Conservation (phyloP, 352 stramenopile genomes). For the Blastocystis sp. region DNA sequence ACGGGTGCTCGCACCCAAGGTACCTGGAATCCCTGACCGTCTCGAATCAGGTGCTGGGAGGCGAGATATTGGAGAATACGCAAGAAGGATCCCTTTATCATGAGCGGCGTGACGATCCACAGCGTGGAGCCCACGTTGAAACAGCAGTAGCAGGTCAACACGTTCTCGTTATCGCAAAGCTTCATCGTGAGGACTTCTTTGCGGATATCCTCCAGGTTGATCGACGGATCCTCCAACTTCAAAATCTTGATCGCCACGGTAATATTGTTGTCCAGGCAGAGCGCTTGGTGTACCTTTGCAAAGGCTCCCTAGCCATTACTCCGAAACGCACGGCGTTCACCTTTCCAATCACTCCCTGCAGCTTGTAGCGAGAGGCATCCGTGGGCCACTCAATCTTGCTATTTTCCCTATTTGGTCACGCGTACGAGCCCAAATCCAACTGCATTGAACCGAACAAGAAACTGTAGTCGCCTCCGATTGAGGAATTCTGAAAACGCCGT, state of each 20-base stretch:
- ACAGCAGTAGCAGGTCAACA: constrained; percentile 50
- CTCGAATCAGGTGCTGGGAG: neutral
- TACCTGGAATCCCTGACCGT: constrained; percentile 32
- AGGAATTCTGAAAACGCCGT: neutral
- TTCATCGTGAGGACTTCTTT: constrained; percentile 65
- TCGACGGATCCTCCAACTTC: constrained; percentile 49
- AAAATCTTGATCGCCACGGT: constrained; percentile 61
- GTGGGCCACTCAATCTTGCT: constrained; percentile 10
- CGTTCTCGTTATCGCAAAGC: constrained; percentile 33
- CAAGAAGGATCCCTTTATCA: constrained; percentile 59
- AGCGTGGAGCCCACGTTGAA: constrained; percentile 51
- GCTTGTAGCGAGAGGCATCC: constrained; percentile 17
- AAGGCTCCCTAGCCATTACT: constrained; percentile 30
- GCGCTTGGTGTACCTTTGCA: constrained; percentile 50
- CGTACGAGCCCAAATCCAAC: neutral
- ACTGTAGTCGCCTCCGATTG: neutral
- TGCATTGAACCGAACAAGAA: neutral
- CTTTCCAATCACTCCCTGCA: constrained; percentile 40
- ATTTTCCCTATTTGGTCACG: neutral
- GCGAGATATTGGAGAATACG: constrained; percentile 46
- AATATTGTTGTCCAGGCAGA: constrained; percentile 36
- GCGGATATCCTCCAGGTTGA: constrained; percentile 62
- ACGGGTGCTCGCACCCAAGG: too few species aligned
- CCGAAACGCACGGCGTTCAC: neutral
- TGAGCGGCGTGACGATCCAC: constrained; percentile 58